Percentiles rank a stretch among this genome's conserved stretches.
These are phyloP conservation scores for Paspalum notatum DNA, from an alignment of 176 grass and related monocot genomes.

Conservation along the genomic window DNA sequence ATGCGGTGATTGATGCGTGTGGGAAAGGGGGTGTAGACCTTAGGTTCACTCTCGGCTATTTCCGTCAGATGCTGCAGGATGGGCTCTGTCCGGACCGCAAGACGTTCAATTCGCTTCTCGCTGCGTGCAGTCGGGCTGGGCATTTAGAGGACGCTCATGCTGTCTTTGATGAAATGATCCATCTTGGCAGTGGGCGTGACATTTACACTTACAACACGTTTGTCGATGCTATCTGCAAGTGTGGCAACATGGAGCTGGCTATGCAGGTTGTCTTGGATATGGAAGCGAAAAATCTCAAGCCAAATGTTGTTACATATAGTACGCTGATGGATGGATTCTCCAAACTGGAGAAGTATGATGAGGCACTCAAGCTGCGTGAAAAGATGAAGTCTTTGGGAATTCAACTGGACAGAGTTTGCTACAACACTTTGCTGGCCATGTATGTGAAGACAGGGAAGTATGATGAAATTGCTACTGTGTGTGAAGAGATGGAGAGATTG, in stretches of 20 bases:
- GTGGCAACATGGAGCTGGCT: slow-evolving; percentile 92
- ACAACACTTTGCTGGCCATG: slow-evolving; percentile 92
- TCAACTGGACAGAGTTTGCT: slow-evolving; percentile 83
- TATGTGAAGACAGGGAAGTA: slow-evolving; percentile 88
- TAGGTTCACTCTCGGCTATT: slow-evolving; percentile 75
- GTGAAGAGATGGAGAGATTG: slow-evolving; percentile 78
- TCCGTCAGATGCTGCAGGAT: slow-evolving; percentile 84
- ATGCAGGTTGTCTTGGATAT: slow-evolving; percentile 76
- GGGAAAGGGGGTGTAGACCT: slow-evolving; percentile 86
- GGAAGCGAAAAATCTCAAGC: slow-evolving; percentile 67
- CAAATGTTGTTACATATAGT: slow-evolving; percentile 97
- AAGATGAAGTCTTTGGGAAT: slow-evolving; percentile 89
- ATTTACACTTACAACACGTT: slow-evolving; percentile 99
- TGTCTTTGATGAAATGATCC: slow-evolving; percentile 98
- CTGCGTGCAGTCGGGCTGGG: slow-evolving; percentile 82
- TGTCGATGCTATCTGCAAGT: slow-evolving; percentile 97
- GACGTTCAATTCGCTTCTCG: slow-evolving; percentile 96
- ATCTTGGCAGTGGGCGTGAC: slow-evolving; percentile 80
- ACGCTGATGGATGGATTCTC: slow-evolving; percentile 98
- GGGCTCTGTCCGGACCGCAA: slow-evolving; percentile 89
- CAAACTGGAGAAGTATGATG: slow-evolving; percentile 90
- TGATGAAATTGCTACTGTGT: slow-evolving; percentile 77
- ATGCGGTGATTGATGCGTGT: slow-evolving; percentile 91
- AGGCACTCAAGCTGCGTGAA: slow-evolving; percentile 72
- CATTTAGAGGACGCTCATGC: slow-evolving; percentile 78